These are phyloP conservation scores for Linaria vulgaris DNA, from an alignment of 257 asterid genomes.

Conservation along the genomic window DNA sequence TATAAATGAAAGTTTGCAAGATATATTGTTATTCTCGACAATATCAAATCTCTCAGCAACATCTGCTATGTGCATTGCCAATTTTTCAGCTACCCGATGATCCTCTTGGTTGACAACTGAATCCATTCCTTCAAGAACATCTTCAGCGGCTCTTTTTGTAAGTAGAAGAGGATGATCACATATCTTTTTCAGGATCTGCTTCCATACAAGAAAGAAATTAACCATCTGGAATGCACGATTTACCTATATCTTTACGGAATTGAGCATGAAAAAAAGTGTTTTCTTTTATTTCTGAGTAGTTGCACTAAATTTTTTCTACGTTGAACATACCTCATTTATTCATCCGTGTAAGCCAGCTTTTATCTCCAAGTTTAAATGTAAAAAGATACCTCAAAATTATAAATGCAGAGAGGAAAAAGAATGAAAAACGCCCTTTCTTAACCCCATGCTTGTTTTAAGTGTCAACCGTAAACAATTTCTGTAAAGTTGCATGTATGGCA, in stretches of 20 bases:
- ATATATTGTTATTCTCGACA: conserved; percentile 60
- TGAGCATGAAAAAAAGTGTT: not conserved
- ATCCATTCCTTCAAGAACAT: conserved; percentile 96
- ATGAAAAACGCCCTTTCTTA: no score
- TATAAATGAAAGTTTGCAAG: conserved; percentile 87
- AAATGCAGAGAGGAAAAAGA: no score
- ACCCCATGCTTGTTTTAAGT: no score
- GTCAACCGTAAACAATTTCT: no score
- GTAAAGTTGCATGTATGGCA: no score
- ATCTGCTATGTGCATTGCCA: conserved; percentile 92
- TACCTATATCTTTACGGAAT: not conserved
- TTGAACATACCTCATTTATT: no score
- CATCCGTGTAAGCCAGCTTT: no score
- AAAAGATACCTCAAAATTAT: no score
- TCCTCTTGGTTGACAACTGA: conserved; percentile 60
- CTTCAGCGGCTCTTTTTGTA: conserved; percentile 98
- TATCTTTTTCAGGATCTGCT: conserved; percentile 86
- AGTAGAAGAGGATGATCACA: conserved; percentile 92
- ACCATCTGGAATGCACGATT: conserved; percentile 15
- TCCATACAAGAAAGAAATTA: conserved; percentile 16
- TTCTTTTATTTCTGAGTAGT: not conserved
- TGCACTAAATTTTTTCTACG: not conserved
- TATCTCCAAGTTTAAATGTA: no score
- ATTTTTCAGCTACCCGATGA: conserved; percentile 70
- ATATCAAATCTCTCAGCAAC: conserved; percentile 71